Evolutionary conservation across 2,329 filamentous ascomycete species (phyloP), one percentile per base, ranked within the genome.

Genomic region (Colletotrichum echinochloae): DNA sequence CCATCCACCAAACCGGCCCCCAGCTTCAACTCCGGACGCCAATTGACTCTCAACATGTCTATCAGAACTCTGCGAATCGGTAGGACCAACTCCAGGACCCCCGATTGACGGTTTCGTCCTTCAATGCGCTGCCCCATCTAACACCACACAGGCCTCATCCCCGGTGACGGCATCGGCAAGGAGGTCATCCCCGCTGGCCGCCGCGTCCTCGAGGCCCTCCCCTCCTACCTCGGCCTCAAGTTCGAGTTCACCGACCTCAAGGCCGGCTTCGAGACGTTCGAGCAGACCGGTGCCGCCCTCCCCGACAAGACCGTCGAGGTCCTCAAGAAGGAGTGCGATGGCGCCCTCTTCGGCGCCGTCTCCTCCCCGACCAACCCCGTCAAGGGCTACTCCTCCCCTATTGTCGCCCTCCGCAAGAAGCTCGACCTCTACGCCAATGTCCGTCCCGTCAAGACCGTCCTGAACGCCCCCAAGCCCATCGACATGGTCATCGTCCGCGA

Each of bases 401-500:
- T 98, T 78, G 96, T 99, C 73, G 96, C 95, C 57, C 91, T 99
- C 75, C 94, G 96, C 85, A 99, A 98, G 87, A 91, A 90, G 78
- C 91, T 99, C 75, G 91, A 96, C 81, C 91, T 99, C 68, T 99
- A 97, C 83, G 96, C 96, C 84, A 99, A 99, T 81, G 95, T 99
- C 60, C 93, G 96, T 46, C 95, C 95, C 64, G 96, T 98, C 81
- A 98, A 98, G 86, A 92, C 92, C 55, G 89, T 94, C 73, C 78
- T 85, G 73, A 92, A 89, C 41, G 88, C 89, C 65, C 75, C 82
- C 55, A 88, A 86, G 77, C 92, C 92, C 73, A 94, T 98, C 78
- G 96, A 99, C 84, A 92, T 99, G 81, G 96, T 99, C 78, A 99
- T 98, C 77, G 96, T 98, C 65, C 93, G 96, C 74, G 96, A 99